phyloP scores from a whole-genome alignment of 2,329 filamentous ascomycete genomes.

The Claviceps sorghi region DNA sequence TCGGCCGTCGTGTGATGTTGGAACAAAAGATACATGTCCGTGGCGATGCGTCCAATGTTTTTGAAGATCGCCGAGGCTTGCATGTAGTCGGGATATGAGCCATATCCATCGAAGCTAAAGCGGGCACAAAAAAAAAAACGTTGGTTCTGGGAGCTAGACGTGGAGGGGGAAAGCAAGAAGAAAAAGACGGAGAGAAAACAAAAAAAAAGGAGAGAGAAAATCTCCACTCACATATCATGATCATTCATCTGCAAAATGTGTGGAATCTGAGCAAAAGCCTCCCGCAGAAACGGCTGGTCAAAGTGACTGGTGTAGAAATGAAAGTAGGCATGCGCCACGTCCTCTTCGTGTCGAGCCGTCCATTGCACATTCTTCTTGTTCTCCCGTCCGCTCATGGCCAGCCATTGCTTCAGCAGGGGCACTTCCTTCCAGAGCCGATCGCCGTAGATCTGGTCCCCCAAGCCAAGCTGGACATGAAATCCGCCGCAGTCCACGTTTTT shows the following conservation, averaged over 20 bases:
- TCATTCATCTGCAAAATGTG: slow-evolving; percentile 88
- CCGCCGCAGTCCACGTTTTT: slow-evolving; percentile 94
- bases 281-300: slow-evolving; percentile 84
- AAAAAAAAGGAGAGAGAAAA: too few relatives aligned
- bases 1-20: slow-evolving; percentile 95
- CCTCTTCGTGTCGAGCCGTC: slow-evolving; percentile 91
- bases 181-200: background rate
- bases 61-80: slow-evolving; percentile 96
- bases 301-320: slow-evolving; percentile 99
- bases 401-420: slow-evolving; percentile 85
- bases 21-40: slow-evolving; percentile 96
- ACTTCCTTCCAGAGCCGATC: slow-evolving; percentile 95
- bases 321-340: slow-evolving; percentile 92
- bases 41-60: slow-evolving; percentile 88
- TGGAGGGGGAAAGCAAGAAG: background rate
- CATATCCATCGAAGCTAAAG: slow-evolving; percentile 81
- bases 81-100: slow-evolving; percentile 96
- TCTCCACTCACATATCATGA: slow-evolving; percentile 72
- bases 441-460: slow-evolving; percentile 90
- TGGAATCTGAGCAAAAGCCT: slow-evolving; percentile 95
- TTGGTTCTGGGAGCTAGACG: background rate
- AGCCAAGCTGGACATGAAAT: slow-evolving; percentile 83
- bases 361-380: slow-evolving; percentile 79
- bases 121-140: background rate
- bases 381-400: slow-evolving; percentile 82